Evolutionary conservation across 805 yeast genomes (phyloP), one percentile per base, ranked within the genome.

Genomic region (Monosporozyma siamensis): DNA sequence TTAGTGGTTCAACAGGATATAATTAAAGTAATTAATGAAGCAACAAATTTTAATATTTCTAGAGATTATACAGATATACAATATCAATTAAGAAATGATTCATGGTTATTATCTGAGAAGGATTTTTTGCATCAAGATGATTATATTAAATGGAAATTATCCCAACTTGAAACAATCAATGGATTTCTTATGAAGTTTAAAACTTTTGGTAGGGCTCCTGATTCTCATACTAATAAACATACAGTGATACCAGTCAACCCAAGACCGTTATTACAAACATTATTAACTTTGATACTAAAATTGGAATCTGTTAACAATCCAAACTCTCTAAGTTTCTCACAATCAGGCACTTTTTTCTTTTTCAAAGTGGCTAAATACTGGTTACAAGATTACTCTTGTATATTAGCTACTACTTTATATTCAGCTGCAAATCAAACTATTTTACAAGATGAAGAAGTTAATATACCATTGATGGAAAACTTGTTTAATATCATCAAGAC

Each of bases 1-100:
- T 49, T 66, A 1, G 66, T 68, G 41, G 44, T 83, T 9, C 87
- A 81, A 52, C 71, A 68, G 32, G 85, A 78, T 52, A 58, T 80
- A 2, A 57, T 66, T 34, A 60, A 61, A 23, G 54, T 48, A 4
- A 42, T 51, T 24, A 41, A 42, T 5, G 44, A 47, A 4, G 49
- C 48, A 1, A 49, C 41, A 24, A 55, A 50, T 29, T 44, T 52
- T n/a, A 42, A 39, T 7, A 55, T 46, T 24, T 50, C 52, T 30
- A 39, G 36, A 34, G 61, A 58, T 31, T 30, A 57, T 12, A 22
- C 26, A 4, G 5, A 14, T 2, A 20, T 43, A 17, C 43, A 39
- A 34, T 39, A 45, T 7, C 25, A 34, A n/a, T 9, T 55, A 5
- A 45, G 51, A 10, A 53, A 54, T 11, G 59, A 63, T 31, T 56